Evolutionary conservation across 1,284 basidiomycete species (phyloP).

Genomic region (Heterobasidion occidentale): DNA sequence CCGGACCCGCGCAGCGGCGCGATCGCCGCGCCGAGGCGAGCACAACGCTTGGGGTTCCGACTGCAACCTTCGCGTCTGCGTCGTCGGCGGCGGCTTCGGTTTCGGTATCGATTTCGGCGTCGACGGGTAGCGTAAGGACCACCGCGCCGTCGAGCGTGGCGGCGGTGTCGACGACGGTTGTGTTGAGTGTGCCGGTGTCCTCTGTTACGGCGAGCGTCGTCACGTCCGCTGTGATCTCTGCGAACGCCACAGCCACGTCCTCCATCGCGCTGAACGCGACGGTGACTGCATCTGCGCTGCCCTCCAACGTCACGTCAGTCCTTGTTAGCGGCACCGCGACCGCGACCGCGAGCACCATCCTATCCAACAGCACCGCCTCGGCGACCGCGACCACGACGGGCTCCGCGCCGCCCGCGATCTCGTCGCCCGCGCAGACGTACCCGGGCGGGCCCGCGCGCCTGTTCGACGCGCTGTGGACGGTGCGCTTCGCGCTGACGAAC

Average conservation of each 20-base stretch:
- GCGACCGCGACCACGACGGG: conserved; percentile 38
- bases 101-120: not conserved
- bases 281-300: not conserved
- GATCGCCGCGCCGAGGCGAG: not conserved
- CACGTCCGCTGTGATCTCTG: not conserved
- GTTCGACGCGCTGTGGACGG: conserved; percentile 9
- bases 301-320: not conserved
- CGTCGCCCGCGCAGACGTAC: conserved; percentile 9
- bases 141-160: not conserved
- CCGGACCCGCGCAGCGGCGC: conserved; percentile 6
- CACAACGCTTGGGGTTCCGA: not conserved
- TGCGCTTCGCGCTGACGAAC: conserved; percentile 23
- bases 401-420: conserved; percentile 10
- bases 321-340: not conserved
- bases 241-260: not conserved
- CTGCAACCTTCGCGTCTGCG: not conserved
- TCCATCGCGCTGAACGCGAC: not conserved
- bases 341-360: conserved; percentile 7
- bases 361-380: not conserved
- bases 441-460: conserved; percentile 17
- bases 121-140: too few relatives aligned
- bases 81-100: not conserved
- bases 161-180: not conserved
- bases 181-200: not conserved
- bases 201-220: not conserved